phyloP scores from a whole-genome alignment of 441 rosid species.

The Manihot esculenta region DNA sequence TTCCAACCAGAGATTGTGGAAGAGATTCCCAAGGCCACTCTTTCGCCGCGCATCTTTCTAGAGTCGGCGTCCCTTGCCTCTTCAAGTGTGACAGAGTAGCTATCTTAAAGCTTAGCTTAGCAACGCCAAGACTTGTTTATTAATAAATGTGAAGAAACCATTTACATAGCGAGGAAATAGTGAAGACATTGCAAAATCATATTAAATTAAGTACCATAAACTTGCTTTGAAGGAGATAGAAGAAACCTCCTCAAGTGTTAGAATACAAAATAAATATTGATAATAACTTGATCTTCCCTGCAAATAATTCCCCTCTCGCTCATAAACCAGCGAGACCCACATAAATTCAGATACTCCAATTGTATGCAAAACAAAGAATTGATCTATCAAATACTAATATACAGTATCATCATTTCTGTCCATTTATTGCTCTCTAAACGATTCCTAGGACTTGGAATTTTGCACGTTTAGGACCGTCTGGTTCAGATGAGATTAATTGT shows the following conservation, averaged over 20 bases:
- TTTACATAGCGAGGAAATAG: too few relatives aligned
- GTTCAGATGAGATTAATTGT: slow-evolving; percentile 61
- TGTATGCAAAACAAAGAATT: slow-evolving; percentile 43
- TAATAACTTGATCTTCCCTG: slow-evolving; percentile 15
- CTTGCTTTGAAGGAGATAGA: background rate
- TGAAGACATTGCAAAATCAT: background rate
- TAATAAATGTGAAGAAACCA: too few relatives aligned
- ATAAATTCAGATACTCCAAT: slow-evolving; percentile 23
- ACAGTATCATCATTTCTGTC: slow-evolving; percentile 36
- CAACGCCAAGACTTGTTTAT: too few relatives aligned
- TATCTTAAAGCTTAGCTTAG: too few relatives aligned
- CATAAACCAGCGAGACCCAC: slow-evolving; percentile 2
- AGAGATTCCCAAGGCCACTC: too few relatives aligned
- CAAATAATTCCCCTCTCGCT: slow-evolving; percentile 16
- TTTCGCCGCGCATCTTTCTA: too few relatives aligned
- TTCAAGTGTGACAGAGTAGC: too few relatives aligned
- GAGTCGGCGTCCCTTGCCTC: too few relatives aligned
- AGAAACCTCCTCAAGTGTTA: too few relatives aligned
- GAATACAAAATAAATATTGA: slow-evolving; percentile 16
- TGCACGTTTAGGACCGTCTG: slow-evolving; percentile 6
- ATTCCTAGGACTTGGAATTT: slow-evolving; percentile 23
- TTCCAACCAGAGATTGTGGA: too few relatives aligned
- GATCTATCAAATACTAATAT: slow-evolving; percentile 36
- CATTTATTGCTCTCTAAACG: slow-evolving; percentile 31
- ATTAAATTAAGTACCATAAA: background rate